Evolutionary conservation across 129 eudicot species (phyloP).

Genomic region (Sambucus nigra): DNA sequence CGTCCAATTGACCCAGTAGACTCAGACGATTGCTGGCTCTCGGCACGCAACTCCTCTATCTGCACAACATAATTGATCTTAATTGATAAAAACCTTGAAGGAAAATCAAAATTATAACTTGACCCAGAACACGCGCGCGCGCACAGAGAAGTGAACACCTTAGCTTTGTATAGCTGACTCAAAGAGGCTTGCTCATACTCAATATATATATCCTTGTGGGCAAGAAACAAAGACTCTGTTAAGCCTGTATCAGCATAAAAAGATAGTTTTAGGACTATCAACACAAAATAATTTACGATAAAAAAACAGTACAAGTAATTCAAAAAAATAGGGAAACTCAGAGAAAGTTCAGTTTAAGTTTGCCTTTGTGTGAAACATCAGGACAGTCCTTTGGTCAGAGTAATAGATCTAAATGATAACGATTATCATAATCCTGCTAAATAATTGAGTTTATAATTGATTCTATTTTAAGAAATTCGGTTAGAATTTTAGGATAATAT

Average conservation of each 20-base stretch:
- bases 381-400: not conserved
- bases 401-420: too few relatives aligned
- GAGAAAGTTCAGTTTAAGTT: slow-evolving; percentile 1
- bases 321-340: not conserved
- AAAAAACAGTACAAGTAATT: not conserved
- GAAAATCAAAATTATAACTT: slow-evolving; percentile 1
- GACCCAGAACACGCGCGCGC: too few relatives aligned
- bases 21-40: slow-evolving; percentile 67
- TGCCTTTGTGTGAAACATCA: not conserved
- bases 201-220: slow-evolving; percentile 82
- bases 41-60: slow-evolving; percentile 92
- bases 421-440: too few relatives aligned
- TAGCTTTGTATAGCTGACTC: slow-evolving; percentile 81
- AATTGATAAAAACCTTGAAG: not conserved
- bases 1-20: slow-evolving; percentile 86
- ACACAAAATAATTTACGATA: not conserved
- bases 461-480: too few relatives aligned
- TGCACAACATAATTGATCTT: slow-evolving; percentile 16
- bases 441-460: too few relatives aligned
- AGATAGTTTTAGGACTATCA: slow-evolving; percentile 10
- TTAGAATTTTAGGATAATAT: too few relatives aligned
- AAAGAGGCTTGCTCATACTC: slow-evolving; percentile 94
- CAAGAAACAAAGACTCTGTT: slow-evolving; percentile 84
- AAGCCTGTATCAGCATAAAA: slow-evolving; percentile 45
- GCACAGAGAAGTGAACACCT: slow-evolving; percentile 28